These are phyloP conservation scores for Dactylorhiza incarnata DNA, from an alignment of 106 monocot genomes.

Conservation along the genomic window DNA sequence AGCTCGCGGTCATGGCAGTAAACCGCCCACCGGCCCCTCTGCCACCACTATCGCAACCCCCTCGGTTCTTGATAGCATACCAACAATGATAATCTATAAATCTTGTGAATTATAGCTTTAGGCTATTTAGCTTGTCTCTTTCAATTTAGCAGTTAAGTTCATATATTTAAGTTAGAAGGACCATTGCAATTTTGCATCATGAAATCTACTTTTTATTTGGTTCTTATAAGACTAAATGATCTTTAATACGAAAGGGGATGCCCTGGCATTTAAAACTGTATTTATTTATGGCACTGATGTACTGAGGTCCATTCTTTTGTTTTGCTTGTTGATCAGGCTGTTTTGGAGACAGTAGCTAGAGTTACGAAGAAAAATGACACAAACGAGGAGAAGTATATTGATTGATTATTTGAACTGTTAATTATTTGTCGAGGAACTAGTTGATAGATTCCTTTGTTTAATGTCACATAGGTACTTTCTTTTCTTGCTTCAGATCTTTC, in stretches of 20 bases:
- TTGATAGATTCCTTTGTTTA: background rate
- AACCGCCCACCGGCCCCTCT: too few species aligned
- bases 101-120: background rate
- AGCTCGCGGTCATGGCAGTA: too few species aligned
- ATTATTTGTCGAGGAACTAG: background rate
- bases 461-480: background rate
- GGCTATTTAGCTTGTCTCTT: background rate
- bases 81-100: background rate
- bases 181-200: background rate
- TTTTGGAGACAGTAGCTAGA: constrained; percentile 96
- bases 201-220: background rate
- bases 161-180: background rate
- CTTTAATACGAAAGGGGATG: background rate
- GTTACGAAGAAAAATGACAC: constrained; percentile 98
- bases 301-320: background rate
- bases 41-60: too few species aligned
- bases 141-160: background rate
- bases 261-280: background rate
- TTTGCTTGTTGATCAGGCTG: constrained; percentile 45
- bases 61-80: too few species aligned
- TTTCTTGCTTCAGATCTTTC: constrained; percentile 54
- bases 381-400: constrained; percentile 82
- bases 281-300: background rate
- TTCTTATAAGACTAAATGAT: background rate
- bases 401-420: constrained; percentile 8